A percentile compares a stretch with the other conserved stretches of the same genome.
These are phyloP conservation scores for Tuber brumale DNA, from an alignment of 495 filamentous ascomycete species.

Conservation along the genomic window DNA sequence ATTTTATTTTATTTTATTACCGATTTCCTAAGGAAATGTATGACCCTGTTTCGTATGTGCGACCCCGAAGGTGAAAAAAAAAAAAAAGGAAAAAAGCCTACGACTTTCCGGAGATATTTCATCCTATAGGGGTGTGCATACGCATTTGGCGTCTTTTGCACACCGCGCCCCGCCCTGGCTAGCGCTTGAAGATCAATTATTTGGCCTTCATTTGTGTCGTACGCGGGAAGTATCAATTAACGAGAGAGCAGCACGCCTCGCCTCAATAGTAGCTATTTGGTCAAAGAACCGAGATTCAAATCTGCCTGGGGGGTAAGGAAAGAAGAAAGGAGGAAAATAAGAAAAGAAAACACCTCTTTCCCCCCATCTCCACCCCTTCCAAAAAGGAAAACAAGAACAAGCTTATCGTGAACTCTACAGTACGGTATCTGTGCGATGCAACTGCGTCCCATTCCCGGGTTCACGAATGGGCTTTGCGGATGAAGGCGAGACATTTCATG, in stretches of 20 bases:
- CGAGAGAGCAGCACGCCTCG: background rate
- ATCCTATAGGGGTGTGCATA: background rate
- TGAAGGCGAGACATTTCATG: background rate
- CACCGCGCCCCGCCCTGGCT: background rate
- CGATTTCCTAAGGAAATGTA: background rate
- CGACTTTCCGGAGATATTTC: background rate
- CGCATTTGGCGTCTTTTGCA: background rate
- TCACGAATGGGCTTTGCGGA: background rate
- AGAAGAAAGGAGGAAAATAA: background rate
- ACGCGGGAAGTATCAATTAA: background rate
- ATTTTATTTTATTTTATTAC: too few species aligned
- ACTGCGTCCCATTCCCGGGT: background rate
- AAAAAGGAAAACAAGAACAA: background rate
- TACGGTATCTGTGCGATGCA: background rate
- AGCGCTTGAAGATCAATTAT: background rate
- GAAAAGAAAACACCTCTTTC: background rate
- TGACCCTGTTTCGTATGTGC: background rate
- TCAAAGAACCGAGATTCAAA: background rate
- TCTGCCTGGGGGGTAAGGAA: background rate
- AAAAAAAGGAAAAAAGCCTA: background rate
- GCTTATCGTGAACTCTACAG: background rate
- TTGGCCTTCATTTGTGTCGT: background rate
- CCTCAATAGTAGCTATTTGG: background rate
- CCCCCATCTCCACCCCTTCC: background rate
- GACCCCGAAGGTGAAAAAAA: background rate